These are phyloP conservation scores for Inga oerstediana DNA, from an alignment of 306 rosid genomes.

Conservation along the genomic window DNA sequence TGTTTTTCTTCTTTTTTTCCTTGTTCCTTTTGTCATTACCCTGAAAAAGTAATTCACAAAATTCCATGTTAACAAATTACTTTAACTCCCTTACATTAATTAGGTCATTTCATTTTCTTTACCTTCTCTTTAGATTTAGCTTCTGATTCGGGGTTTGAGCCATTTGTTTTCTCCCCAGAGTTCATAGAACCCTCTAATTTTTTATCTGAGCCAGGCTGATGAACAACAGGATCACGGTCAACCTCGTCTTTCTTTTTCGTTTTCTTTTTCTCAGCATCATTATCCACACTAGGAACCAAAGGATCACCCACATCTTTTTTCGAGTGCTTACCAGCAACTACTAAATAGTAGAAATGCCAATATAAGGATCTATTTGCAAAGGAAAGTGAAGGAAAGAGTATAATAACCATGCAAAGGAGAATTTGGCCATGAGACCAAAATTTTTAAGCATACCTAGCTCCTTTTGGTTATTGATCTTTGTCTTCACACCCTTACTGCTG, in stretches of 20 bases:
- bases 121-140: constrained; percentile 31
- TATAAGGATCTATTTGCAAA: neutral
- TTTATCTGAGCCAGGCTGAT: no score
- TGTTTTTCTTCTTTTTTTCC: constrained; percentile 64
- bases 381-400: constrained; percentile 15
- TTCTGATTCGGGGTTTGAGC: neutral
- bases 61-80: constrained; percentile 20
- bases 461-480: constrained; percentile 37
- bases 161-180: constrained; percentile 10
- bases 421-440: neutral
- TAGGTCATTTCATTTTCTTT: neutral
- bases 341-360: neutral
- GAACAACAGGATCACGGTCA: neutral
- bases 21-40: constrained; percentile 40
- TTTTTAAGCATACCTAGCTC: constrained; percentile 55
- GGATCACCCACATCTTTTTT: constrained; percentile 32
- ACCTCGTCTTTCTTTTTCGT: constrained; percentile 20
- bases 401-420: neutral
- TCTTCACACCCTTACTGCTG: constrained; percentile 47
- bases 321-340: constrained; percentile 32
- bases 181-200: no score
- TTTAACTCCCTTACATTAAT: constrained; percentile 1
- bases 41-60: constrained; percentile 20
- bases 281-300: neutral
- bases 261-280: constrained; percentile 26